A percentile compares a stretch with the other conserved stretches of the same genome.
Conservation (phyloP, 2,329 filamentous ascomycete genomes). For the Alternaria longipes region DNA sequence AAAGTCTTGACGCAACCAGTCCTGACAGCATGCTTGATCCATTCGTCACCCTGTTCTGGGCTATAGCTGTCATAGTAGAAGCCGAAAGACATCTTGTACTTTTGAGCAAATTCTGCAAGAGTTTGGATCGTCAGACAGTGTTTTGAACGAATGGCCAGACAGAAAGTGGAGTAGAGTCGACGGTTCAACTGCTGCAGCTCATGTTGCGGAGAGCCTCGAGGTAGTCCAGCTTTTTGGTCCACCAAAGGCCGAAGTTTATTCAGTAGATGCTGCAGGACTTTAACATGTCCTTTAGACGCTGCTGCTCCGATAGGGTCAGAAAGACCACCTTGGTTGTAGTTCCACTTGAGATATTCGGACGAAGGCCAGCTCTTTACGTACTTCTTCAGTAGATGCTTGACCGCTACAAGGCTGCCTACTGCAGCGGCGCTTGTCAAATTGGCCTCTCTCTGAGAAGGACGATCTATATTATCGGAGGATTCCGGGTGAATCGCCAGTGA, state of each 20-base stretch:
- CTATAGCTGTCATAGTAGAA: not conserved
- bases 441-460: not conserved
- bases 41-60: not conserved
- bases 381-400: not conserved
- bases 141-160: not conserved
- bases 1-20: not conserved
- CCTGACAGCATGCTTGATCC: not conserved
- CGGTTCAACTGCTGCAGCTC: not conserved
- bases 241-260: too few species aligned
- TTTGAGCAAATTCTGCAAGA: not conserved
- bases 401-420: not conserved
- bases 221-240: not conserved
- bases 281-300: too few species aligned
- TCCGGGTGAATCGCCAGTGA: not conserved
- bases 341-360: too few species aligned
- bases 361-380: not conserved
- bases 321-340: not conserved
- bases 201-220: not conserved
- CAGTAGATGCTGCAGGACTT: too few species aligned
- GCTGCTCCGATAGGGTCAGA: too few species aligned
- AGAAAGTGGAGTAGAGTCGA: not conserved
- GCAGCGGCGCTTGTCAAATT: not conserved
- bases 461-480: rapidly evolving
- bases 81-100: not conserved
- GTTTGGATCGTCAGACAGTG: not conserved